Evolutionary conservation across 768 basidiomycete genomes (phyloP).

Genomic region (Lactarius tabidus): DNA sequence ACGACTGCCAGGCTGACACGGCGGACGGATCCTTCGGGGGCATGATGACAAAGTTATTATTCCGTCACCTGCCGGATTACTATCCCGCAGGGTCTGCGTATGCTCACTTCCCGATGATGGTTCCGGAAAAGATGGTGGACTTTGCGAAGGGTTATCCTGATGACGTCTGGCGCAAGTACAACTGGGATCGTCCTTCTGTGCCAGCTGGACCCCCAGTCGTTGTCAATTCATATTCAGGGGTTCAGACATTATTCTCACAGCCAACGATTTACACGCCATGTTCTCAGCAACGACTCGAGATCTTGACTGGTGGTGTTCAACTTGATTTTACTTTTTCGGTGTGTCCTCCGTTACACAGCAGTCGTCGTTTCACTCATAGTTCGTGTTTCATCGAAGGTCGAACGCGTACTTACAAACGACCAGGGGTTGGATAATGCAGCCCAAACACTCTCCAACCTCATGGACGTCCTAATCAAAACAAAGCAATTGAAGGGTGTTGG

Average conservation of each 20-base stretch:
- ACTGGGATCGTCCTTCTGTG: conserved; percentile 50
- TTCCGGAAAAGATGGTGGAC: conserved; percentile 48
- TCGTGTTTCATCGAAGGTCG: conserved; percentile 9
- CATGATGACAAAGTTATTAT: conserved; percentile 67
- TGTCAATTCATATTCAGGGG: conserved; percentile 3
- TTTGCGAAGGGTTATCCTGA: conserved; percentile 35
- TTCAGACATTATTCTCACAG: neutral
- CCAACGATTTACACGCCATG: conserved; percentile 4
- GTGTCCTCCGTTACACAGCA: neutral
- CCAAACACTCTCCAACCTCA: conserved; percentile 4
- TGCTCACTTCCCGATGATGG: conserved; percentile 79
- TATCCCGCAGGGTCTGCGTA: conserved; percentile 64
- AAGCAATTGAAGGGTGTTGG: conserved; percentile 37
- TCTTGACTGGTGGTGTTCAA: conserved; percentile 12
- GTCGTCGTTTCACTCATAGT: neutral
- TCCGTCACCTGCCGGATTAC: conserved; percentile 63
- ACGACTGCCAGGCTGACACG: conserved; percentile 60
- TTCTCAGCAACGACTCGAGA: conserved; percentile 3
- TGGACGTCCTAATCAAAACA: conserved; percentile 10
- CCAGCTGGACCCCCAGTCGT: conserved; percentile 15
- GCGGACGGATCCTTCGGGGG: conserved; percentile 74
- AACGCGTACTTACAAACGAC: conserved; percentile 1
- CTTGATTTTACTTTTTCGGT: conserved; percentile 12
- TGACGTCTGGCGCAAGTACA: conserved; percentile 44
- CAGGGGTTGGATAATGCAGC: conserved; percentile 2